phyloP scores from a whole-genome alignment of 1,139 yeast genomes.

The Debaryomycetaceae sp. region DNA sequence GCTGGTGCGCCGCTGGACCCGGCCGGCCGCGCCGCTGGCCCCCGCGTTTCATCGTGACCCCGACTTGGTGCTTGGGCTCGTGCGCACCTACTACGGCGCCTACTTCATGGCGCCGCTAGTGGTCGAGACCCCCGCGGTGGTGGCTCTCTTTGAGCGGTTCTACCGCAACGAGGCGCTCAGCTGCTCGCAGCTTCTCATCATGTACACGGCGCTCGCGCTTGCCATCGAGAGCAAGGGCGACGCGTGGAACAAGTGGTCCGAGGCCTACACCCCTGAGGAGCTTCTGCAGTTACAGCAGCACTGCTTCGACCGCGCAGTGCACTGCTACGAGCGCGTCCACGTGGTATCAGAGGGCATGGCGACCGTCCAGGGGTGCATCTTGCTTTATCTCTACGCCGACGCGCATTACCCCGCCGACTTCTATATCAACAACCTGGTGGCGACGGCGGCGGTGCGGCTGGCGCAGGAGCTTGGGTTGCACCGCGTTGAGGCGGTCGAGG shows the following conservation, averaged over 20 bases:
- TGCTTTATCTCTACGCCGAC: constrained; percentile 20
- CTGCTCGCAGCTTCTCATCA: constrained; percentile 28
- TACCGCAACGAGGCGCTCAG: constrained; percentile 9
- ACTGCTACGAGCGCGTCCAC: constrained; percentile 18
- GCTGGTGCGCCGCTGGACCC: constrained; percentile 8
- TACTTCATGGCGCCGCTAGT: constrained; percentile 10
- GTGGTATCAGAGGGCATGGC: constrained; percentile 18
- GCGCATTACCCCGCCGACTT: constrained; percentile 20
- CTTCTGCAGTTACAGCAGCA: constrained; percentile 8
- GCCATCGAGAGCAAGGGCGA: constrained; percentile 5
- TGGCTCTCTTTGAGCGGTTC: constrained; percentile 14
- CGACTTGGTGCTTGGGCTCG: constrained; percentile 13
- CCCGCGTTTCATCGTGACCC: constrained; percentile 14
- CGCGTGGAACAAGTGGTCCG: constrained; percentile 8
- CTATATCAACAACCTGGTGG: constrained; percentile 18
- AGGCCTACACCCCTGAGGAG: constrained; percentile 6
- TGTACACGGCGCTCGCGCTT: constrained; percentile 26
- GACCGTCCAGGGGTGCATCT: constrained; percentile 21
- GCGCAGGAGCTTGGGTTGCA: constrained; percentile 20
- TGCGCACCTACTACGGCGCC: constrained; percentile 12
- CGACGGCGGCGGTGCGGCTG: constrained; percentile 18
- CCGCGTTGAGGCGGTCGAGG: constrained; percentile 13
- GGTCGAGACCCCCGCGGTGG: constrained; percentile 10
- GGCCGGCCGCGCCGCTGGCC: constrained; percentile 1
- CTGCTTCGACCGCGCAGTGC: constrained; percentile 17